phyloP scores from a whole-genome alignment of 345 rosid genomes.

The Corchorus olitorius region DNA sequence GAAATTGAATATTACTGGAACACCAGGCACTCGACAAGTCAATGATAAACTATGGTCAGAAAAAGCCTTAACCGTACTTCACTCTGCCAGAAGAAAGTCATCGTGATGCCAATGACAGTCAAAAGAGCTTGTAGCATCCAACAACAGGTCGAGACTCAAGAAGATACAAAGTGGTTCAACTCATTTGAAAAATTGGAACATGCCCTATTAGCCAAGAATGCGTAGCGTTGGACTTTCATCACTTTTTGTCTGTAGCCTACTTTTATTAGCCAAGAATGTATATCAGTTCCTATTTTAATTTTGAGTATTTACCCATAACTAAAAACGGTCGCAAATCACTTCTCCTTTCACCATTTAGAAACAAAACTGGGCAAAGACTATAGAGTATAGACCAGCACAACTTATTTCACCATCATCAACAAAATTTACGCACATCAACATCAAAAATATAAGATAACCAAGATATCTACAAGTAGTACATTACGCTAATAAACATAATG shows the following conservation, averaged over 20 bases:
- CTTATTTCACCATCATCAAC: too few species aligned
- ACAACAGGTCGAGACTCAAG: background rate
- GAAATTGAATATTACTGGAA: constrained; percentile 61
- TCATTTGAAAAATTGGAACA: background rate
- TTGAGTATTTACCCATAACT: too few species aligned
- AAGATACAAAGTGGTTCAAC: background rate
- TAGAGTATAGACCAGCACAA: too few species aligned
- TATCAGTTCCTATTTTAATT: too few species aligned
- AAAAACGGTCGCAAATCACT: too few species aligned
- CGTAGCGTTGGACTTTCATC: background rate
- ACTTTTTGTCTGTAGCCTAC: background rate
- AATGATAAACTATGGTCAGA: constrained; percentile 1
- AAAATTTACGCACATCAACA: too few species aligned
- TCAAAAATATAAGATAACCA: too few species aligned
- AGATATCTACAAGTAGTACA: too few species aligned
- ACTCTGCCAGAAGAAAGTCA: background rate
- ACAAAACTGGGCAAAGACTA: too few species aligned
- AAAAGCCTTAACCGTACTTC: background rate
- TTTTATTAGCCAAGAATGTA: too few species aligned
- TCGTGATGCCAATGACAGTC: background rate
- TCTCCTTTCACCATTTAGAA: too few species aligned
- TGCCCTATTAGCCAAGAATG: background rate
- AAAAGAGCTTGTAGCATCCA: background rate
- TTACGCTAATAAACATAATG: too few species aligned
- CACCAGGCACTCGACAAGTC: constrained; percentile 44